Conservation (phyloP, 192 early-diverging fungal genomes). For the Rhizoclosmatium globosum region DNA sequence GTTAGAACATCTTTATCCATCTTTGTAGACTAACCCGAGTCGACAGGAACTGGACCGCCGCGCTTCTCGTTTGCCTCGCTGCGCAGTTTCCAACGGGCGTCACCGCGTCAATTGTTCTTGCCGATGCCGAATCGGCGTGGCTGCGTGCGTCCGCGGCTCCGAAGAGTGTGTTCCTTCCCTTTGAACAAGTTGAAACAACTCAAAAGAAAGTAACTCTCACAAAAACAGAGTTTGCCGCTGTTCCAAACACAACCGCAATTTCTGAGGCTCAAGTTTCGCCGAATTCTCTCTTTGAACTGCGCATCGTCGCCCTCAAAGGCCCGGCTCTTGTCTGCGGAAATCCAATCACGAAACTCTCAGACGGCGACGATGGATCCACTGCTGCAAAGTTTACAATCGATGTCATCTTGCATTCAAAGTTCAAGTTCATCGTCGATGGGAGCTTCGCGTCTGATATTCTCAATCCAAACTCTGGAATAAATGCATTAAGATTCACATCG, state of each 20-base stretch:
- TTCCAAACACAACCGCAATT: neutral
- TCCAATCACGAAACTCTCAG: neutral
- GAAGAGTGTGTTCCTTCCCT: neutral
- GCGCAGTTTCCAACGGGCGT: slow-evolving; percentile 23
- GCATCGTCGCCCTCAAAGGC: neutral
- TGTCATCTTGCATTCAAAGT: slow-evolving; percentile 16
- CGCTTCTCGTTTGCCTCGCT: neutral
- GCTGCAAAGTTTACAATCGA: slow-evolving; percentile 5
- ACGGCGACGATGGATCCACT: neutral
- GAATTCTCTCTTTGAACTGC: neutral
- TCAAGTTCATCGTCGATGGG: slow-evolving; percentile 1
- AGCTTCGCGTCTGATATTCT: neutral
- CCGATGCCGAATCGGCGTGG: slow-evolving; percentile 12
- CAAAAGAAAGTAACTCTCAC: neutral
- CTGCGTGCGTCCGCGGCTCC: neutral
- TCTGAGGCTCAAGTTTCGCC: neutral
- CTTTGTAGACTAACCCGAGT: neutral
- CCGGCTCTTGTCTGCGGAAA: neutral
- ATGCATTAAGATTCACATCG: neutral
- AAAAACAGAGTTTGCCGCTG: neutral
- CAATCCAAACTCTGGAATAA: no score
- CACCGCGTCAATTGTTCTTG: slow-evolving; percentile 3
- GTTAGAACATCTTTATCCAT: no score
- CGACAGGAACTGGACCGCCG: slow-evolving; percentile 10
- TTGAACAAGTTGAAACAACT: neutral